These are phyloP conservation scores for Metarhizium guizhouense DNA, from an alignment of 2,329 filamentous ascomycete genomes.

Conservation along the genomic window DNA sequence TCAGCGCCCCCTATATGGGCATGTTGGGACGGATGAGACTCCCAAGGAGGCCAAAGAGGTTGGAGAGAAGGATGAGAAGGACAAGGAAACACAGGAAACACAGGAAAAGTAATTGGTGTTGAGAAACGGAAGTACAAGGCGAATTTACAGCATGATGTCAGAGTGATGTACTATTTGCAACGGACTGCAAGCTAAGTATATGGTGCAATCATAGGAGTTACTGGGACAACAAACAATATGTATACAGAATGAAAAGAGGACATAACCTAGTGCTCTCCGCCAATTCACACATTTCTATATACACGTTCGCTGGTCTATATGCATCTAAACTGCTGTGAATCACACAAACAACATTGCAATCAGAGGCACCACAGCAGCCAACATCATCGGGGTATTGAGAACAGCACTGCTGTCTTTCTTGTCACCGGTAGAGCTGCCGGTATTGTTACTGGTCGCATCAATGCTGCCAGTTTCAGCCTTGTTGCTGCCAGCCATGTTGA, in stretches of 20 bases:
- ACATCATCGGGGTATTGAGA: conserved; percentile 20
- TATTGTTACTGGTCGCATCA: background rate
- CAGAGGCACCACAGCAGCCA: conserved; percentile 24
- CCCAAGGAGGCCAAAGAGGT: background rate
- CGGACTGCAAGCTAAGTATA: background rate
- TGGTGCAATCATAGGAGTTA: background rate
- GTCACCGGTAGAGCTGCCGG: background rate
- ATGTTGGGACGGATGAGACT: background rate
- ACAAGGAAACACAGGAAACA: background rate
- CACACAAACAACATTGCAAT: conserved; percentile 26
- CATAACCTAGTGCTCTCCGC: too few relatives aligned
- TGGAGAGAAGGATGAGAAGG: background rate
- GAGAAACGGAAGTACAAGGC: background rate
- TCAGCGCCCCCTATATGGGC: background rate
- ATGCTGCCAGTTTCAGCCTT: conserved; percentile 22
- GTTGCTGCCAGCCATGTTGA: conserved; percentile 38
- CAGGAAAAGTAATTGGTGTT: background rate
- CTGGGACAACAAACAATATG: background rate
- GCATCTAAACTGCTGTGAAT: background rate
- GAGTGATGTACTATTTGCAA: background rate
- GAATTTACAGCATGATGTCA: background rate
- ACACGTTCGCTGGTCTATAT: background rate
- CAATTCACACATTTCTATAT: background rate
- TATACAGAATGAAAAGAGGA: background rate
- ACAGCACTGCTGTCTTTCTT: conserved; percentile 18